These are phyloP conservation scores for Persicaria maculosa DNA, from an alignment of 148 eudicot genomes.

Conservation along the genomic window DNA sequence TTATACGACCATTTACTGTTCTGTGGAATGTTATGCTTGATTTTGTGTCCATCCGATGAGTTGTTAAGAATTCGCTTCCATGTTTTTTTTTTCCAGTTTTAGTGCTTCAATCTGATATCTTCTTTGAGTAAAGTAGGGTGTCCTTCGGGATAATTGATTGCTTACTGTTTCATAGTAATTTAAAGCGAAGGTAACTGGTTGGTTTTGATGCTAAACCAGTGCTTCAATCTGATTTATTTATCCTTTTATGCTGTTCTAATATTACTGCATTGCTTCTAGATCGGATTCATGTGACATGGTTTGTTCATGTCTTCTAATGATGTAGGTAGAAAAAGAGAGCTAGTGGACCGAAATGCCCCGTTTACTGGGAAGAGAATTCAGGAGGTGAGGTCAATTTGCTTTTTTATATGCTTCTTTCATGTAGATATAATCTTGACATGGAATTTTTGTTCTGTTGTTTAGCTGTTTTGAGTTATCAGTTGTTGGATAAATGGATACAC, in stretches of 20 bases:
- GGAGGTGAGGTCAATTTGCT: conserved; percentile 24
- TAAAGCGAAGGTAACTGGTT: background rate
- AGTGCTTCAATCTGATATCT: background rate
- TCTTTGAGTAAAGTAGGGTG: background rate
- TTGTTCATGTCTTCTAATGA: background rate
- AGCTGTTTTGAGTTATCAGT: background rate
- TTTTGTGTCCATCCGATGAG: background rate
- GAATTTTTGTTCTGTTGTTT: background rate
- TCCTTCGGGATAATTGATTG: background rate
- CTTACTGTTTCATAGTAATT: background rate
- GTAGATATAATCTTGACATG: too few species aligned
- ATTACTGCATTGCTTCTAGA: background rate
- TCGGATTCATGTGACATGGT: background rate
- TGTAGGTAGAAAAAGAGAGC: conserved; percentile 44
- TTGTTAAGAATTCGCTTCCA: background rate
- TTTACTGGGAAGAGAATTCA: conserved; percentile 49
- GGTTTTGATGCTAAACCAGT: background rate
- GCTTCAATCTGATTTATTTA: background rate
- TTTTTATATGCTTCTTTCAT: background rate
- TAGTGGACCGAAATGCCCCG: conserved; percentile 50
- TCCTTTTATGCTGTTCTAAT: background rate
- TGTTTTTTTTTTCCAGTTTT: background rate
- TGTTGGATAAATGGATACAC: background rate
- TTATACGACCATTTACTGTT: background rate
- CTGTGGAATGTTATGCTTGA: background rate